Evolutionary conservation across 345 rosid genomes (phyloP), one percentile per base, ranked within the genome.

Genomic region (Cardamine chenopodiifolia): DNA sequence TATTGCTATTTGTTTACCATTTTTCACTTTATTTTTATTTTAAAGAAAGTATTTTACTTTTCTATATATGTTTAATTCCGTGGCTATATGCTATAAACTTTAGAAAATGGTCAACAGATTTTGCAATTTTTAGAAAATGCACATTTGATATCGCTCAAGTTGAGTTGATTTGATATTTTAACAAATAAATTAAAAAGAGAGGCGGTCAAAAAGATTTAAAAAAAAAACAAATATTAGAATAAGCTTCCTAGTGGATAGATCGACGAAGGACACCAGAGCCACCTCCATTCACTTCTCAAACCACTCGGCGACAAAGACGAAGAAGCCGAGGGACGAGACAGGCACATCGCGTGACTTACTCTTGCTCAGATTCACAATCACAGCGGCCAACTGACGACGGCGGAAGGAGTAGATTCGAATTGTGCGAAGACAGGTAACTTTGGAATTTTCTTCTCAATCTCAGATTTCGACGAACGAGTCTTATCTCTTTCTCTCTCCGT

Each of bases 281-380:
- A 79, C 75, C 79, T 64, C 57, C 74, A 32, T 72, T 67, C 74
- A 72, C 77, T 72, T 78, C 71, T 61, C 82, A 68, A 68, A 68
- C 74, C 74, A 75, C 82, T 78, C 75, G 75, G 71, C 82, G 75
- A 73, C 82, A 79, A 67, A 68, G 75, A 73, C 74, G 75, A 78
- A 28, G 78, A 73, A 73, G 78, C 75, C 59, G 74, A 73, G 59
- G 74, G 14, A 34, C 57, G 49, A 62, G 22, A 56, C 29, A 66
- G 53, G 37, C 31, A 70, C 18, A 45, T 42, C 65, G 29, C 52
- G 26, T 45, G 31, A 34, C 26, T 20, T 6, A 12, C 2, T 19
- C 13, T 61, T 48, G 1, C 58, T 69, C 44, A 62, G 71, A 70
- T 76, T 76, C 65, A n/a, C 8, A 42, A 40, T 10, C 70, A 22